phyloP scores from a whole-genome alignment of 306 rosid species.

The Cucumis hystrix region DNA sequence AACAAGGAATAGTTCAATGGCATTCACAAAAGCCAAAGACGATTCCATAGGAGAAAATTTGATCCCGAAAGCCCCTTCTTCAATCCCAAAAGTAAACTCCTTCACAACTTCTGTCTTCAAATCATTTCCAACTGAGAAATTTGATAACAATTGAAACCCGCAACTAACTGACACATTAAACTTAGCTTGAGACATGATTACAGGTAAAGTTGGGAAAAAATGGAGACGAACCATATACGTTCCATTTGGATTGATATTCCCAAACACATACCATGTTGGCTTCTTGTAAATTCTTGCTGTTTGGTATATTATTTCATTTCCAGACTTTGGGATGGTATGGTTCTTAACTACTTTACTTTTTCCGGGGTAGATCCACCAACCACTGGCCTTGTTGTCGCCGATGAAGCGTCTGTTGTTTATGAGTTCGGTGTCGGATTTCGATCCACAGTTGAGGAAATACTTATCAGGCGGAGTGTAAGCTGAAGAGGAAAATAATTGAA shows the following conservation, averaged over 20 bases:
- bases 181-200: not conserved
- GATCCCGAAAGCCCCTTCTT: not conserved
- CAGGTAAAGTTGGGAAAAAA: not conserved
- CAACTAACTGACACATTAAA: not conserved
- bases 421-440: not conserved
- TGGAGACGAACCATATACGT: constrained; percentile 12
- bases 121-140: not conserved
- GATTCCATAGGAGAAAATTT: not conserved
- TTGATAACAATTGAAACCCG: not conserved
- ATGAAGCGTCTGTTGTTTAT: not conserved
- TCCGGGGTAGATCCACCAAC: constrained; percentile 4
- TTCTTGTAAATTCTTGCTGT: constrained; percentile 5
- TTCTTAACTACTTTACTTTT: not conserved
- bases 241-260: not conserved
- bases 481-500: not conserved
- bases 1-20: constrained; percentile 4
- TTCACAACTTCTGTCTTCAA: not conserved
- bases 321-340: not conserved
- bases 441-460: constrained; percentile 8
- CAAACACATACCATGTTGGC: constrained; percentile 9
- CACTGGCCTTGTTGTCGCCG: not conserved
- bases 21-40: constrained; percentile 9
- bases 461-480: not conserved
- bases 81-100: not conserved
- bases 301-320: not conserved